A percentile compares a stretch with the other conserved stretches of the same genome.
Conservation (phyloP, 169 alveolate species). For the Pseudocohnilembus persalinus region DNA sequence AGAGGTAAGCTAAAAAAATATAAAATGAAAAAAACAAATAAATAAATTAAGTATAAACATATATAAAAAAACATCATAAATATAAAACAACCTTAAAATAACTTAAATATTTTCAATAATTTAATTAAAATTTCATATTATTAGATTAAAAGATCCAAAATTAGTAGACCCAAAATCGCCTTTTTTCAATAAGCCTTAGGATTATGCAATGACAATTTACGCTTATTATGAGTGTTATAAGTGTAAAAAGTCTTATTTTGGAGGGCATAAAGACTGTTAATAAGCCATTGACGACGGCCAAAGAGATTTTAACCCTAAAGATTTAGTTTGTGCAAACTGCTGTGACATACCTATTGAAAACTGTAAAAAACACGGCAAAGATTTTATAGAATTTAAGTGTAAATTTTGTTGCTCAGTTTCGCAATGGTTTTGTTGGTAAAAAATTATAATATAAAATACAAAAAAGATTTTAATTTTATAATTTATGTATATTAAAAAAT, state of each 20-base stretch:
- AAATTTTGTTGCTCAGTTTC: slow-evolving; percentile 82
- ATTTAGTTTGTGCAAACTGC: slow-evolving; percentile 80
- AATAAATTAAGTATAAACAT: too few relatives aligned
- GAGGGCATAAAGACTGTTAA: slow-evolving; percentile 85
- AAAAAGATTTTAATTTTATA: background rate
- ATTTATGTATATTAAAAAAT: background rate
- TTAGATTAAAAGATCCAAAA: slow-evolving; percentile 73
- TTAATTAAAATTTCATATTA: too few relatives aligned
- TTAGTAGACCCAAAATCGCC: slow-evolving; percentile 58
- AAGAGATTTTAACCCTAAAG: slow-evolving; percentile 70
- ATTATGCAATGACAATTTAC: slow-evolving; percentile 76
- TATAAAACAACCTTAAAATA: too few relatives aligned
- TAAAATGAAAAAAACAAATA: too few relatives aligned
- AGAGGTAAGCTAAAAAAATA: slow-evolving; percentile 10
- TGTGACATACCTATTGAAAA: slow-evolving; percentile 68
- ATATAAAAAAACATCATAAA: background rate
- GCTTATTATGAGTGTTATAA: slow-evolving; percentile 84
- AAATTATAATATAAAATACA: background rate
- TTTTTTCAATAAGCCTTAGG: slow-evolving; percentile 68
- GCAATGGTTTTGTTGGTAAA: slow-evolving; percentile 85
- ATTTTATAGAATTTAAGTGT: slow-evolving; percentile 84
- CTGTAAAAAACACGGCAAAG: slow-evolving; percentile 82
- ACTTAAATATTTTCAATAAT: background rate
- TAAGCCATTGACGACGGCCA: slow-evolving; percentile 64
- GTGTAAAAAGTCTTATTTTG: slow-evolving; percentile 86